These are phyloP conservation scores for Phalaenopsis aphrodite DNA, from an alignment of 106 monocot species.

Conservation along the genomic window DNA sequence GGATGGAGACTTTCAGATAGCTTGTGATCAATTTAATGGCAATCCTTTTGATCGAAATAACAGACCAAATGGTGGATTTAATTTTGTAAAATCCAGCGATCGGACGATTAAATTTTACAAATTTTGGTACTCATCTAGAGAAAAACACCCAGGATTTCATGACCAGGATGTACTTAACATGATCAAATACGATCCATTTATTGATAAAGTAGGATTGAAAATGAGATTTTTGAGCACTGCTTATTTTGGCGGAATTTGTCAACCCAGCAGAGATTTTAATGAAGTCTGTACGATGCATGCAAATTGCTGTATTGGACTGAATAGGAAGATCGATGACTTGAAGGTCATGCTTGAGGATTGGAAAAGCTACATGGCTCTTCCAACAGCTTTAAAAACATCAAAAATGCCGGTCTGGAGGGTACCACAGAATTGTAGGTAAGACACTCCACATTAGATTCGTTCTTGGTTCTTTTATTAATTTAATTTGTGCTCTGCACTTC, in stretches of 20 bases:
- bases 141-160: conserved; percentile 11
- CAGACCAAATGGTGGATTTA: conserved; percentile 26
- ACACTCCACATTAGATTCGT: neutral
- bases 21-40: conserved; percentile 21
- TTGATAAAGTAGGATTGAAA: conserved; percentile 10
- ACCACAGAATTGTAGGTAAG: conserved; percentile 26
- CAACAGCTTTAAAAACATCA: conserved; percentile 1
- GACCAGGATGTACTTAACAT: conserved; percentile 29
- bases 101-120: conserved; percentile 23
- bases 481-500: too few species aligned
- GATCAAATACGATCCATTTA: conserved; percentile 21
- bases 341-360: conserved; percentile 21
- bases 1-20: conserved; percentile 27
- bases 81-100: conserved; percentile 26
- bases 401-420: conserved; percentile 11
- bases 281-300: conserved; percentile 26
- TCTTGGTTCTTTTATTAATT: neutral
- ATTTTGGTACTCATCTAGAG: conserved; percentile 19
- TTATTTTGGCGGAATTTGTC: conserved; percentile 23
- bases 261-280: conserved; percentile 25
- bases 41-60: conserved; percentile 11
- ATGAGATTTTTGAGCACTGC: conserved; percentile 20
- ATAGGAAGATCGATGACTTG: conserved; percentile 17
- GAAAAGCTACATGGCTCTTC: conserved; percentile 15
- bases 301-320: conserved; percentile 23